Percentiles rank a stretch among this genome's conserved stretches.
phyloP scores from a whole-genome alignment of 2,329 filamentous ascomycete species.

The Piedraia hortae region DNA sequence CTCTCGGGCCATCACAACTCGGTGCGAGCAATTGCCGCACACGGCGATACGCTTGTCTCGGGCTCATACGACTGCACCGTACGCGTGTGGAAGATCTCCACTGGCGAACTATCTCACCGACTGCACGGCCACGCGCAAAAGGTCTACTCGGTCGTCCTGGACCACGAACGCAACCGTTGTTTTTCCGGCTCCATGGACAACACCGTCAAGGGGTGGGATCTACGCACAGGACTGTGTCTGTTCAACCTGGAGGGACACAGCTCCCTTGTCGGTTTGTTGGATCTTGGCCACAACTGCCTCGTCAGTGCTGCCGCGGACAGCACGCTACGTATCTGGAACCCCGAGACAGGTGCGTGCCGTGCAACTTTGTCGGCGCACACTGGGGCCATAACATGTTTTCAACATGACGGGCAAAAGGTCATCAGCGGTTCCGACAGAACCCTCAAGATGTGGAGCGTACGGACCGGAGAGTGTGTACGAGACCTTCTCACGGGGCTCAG shows the following conservation, averaged over 20 bases:
- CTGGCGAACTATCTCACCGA: constrained; percentile 61
- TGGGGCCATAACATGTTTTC: constrained; percentile 93
- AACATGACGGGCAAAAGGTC: constrained; percentile 88
- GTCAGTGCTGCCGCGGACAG: constrained; percentile 91
- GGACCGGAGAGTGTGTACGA: constrained; percentile 70
- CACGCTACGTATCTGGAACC: constrained; percentile 89
- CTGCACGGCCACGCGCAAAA: constrained; percentile 73
- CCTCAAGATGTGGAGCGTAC: constrained; percentile 95
- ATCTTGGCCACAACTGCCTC: constrained; percentile 65
- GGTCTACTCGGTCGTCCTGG: constrained; percentile 89
- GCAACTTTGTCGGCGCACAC: constrained; percentile 80
- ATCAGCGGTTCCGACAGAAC: constrained; percentile 89
- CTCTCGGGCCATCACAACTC: constrained; percentile 74
- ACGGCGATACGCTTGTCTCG: constrained; percentile 86
- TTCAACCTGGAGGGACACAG: constrained; percentile 83
- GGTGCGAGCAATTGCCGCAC: constrained; percentile 80
- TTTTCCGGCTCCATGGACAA: constrained; percentile 98
- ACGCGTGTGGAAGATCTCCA: constrained; percentile 91
- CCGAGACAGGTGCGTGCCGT: constrained; percentile 71
- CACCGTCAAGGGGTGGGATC: constrained; percentile 88
- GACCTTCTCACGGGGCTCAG: constrained; percentile 80
- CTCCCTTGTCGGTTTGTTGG: constrained; percentile 71
- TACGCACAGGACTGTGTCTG: constrained; percentile 59
- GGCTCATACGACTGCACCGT: constrained; percentile 92
- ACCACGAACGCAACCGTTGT: constrained; percentile 73